Evolutionary conservation across 352 stramenopile species (phyloP).

Genomic region (Halophytophthora batemanensis): DNA sequence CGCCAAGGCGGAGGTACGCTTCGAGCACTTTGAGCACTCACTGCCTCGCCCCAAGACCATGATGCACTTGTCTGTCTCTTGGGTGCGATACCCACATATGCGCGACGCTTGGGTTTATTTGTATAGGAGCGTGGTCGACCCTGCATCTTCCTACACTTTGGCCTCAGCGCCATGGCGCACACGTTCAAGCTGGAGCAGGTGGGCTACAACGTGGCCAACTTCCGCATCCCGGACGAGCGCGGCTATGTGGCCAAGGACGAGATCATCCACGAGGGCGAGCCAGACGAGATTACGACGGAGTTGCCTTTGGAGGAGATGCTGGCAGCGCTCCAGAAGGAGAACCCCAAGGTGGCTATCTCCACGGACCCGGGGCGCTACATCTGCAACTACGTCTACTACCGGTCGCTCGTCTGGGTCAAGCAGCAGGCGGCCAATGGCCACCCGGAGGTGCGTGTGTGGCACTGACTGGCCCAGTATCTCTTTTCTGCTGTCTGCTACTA

Average conservation of each 20-base stretch:
- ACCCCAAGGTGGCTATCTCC: conserved; percentile 45
- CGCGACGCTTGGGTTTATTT: background rate
- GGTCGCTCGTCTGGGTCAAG: conserved; percentile 69
- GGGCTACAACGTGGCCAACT: conserved; percentile 81
- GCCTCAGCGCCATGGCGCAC: conserved; percentile 43
- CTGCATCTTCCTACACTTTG: conserved; percentile 74
- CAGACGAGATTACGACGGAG: conserved; percentile 39
- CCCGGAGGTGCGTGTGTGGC: conserved; percentile 22
- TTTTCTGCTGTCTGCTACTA: background rate
- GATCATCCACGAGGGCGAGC: conserved; percentile 46
- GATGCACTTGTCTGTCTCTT: background rate
- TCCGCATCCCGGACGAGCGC: conserved; percentile 76
- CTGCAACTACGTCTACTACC: conserved; percentile 86
- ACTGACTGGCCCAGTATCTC: no score
- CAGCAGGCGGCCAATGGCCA: conserved; percentile 29
- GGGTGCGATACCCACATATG: background rate
- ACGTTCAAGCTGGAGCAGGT: conserved; percentile 60
- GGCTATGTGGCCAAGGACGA: conserved; percentile 57
- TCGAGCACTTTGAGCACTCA: background rate
- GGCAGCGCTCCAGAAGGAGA: conserved; percentile 25
- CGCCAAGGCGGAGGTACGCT: conserved; percentile 25
- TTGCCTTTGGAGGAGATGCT: conserved; percentile 64
- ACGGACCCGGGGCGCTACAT: conserved; percentile 80
- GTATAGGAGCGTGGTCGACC: conserved; percentile 41
- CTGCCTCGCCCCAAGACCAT: background rate